phyloP scores from a whole-genome alignment of 257 asterid genomes.

The Petunia axillaris region DNA sequence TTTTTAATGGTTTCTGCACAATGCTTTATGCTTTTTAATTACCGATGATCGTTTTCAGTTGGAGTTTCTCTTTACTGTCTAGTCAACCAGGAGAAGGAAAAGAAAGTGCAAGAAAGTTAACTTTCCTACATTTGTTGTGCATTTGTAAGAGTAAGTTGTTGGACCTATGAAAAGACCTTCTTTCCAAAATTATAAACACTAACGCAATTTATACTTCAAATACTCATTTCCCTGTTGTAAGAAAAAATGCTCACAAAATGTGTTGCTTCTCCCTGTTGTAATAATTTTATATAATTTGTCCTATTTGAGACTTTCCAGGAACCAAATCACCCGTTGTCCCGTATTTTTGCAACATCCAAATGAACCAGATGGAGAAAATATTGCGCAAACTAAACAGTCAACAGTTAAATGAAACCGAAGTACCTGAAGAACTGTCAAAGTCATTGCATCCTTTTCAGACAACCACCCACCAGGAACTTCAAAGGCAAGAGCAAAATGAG shows the following conservation, averaged over 20 bases:
- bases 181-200: neutral
- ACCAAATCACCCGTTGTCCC: neutral
- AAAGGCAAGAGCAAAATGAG: slow-evolving; percentile 94
- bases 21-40: slow-evolving; percentile 4
- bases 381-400: neutral
- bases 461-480: slow-evolving; percentile 93
- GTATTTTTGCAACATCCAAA: neutral
- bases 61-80: neutral
- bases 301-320: slow-evolving; percentile 15
- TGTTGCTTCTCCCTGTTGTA: slow-evolving; percentile 11
- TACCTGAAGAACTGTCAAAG: slow-evolving; percentile 87
- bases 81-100: slow-evolving; percentile 1
- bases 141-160: neutral
- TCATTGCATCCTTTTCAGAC: slow-evolving; percentile 60
- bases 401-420: neutral
- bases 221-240: neutral
- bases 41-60: neutral
- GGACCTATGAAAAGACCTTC: slow-evolving; percentile 16
- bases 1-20: neutral
- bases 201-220: neutral
- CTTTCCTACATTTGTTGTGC: neutral
- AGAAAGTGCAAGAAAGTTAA: neutral
- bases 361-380: neutral
- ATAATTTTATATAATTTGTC: neutral
- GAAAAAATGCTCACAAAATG: neutral